Evolutionary conservation across 805 yeast genomes (phyloP).

Genomic region (Yarrowia deformans): DNA sequence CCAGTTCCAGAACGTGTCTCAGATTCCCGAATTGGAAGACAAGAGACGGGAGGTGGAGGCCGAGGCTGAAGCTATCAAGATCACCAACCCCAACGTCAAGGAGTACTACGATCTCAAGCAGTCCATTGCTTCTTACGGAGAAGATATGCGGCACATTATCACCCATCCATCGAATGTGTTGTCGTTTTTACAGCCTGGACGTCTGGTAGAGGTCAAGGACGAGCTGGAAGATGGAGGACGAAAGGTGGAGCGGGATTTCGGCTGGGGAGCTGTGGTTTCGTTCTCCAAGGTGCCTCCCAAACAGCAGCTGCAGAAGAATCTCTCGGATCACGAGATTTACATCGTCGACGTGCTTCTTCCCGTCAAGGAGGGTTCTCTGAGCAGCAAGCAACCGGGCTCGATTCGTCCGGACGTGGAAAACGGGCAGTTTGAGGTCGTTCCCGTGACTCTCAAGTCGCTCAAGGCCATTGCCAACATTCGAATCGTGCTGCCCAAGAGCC

Average conservation of each 20-base stretch:
- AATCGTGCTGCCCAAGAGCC: conserved; percentile 76
- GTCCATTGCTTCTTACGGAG: conserved; percentile 72
- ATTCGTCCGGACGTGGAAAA: conserved; percentile 82
- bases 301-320: conserved; percentile 54
- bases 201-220: conserved; percentile 67
- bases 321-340: conserved; percentile 87
- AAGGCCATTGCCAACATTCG: conserved; percentile 79
- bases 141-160: conserved; percentile 79
- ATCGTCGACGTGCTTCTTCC: conserved; percentile 85
- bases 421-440: conserved; percentile 76
- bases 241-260: conserved; percentile 65
- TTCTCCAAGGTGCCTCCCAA: conserved; percentile 65
- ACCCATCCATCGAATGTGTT: conserved; percentile 90
- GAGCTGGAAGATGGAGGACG: conserved; percentile 41
- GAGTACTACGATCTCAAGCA: conserved; percentile 84
- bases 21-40: conserved; percentile 84
- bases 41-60: conserved; percentile 57
- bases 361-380: conserved; percentile 74
- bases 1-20: conserved; percentile 92
- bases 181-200: conserved; percentile 86
- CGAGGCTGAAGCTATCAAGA: conserved; percentile 57
- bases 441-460: conserved; percentile 82
- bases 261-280: conserved; percentile 93
- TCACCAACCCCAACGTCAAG: conserved; percentile 74
- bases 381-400: conserved; percentile 81